Evolutionary conservation across 2,329 filamentous ascomycete genomes (phyloP), one percentile per base, ranked within the genome.

Genomic region (Colletotrichum echinochloae): DNA sequence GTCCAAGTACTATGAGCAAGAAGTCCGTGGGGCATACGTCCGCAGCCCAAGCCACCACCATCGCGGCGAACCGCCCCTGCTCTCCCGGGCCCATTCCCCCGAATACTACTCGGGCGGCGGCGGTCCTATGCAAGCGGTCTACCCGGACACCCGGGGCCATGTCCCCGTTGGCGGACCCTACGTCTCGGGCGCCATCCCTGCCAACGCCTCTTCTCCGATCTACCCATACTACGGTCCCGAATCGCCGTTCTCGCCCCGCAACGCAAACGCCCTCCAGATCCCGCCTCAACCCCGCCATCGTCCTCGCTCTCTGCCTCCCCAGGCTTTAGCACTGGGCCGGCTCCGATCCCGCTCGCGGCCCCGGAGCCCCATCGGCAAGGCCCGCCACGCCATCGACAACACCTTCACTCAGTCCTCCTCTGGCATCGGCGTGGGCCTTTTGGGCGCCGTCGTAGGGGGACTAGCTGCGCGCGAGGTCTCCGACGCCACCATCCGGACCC

Each of bases 361-460:
- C 39, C 75, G 74, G 46, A 80, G 79, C 44, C 82, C 85, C 8
- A 65, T 83, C 5, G 76, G 77, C 56, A 82, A 83, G 71, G 82
- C 83, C 7, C 81, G 81, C 39, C 72, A 80, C 39, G 80, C 81
- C 16, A 77, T 87, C 52, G 79, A 84, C 54, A 79, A 82, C 69
- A 84, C 82, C 56, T 88, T 89, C 73, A 84, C 83, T 46, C 81
- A 83, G 61, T 85, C 85, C 5, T 79, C 79, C 2, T 79, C 84
- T 0, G 87, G 87, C 5, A 77, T 89, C 2, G 85, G 86, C 48
- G 83, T 83, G 9, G 83, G 86, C 30, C 81, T 89, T 11, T 76
- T 89, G 3, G 87, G 87, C 20, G 87, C 87, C 28, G 80, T 88
- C 1, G 83, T 88, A 1, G 87, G 87, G 44, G 87, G 87, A 3